Evolutionary conservation across 441 rosid genomes (phyloP), one percentile per base, ranked within the genome.

Genomic region (Erysimum pusillum): DNA sequence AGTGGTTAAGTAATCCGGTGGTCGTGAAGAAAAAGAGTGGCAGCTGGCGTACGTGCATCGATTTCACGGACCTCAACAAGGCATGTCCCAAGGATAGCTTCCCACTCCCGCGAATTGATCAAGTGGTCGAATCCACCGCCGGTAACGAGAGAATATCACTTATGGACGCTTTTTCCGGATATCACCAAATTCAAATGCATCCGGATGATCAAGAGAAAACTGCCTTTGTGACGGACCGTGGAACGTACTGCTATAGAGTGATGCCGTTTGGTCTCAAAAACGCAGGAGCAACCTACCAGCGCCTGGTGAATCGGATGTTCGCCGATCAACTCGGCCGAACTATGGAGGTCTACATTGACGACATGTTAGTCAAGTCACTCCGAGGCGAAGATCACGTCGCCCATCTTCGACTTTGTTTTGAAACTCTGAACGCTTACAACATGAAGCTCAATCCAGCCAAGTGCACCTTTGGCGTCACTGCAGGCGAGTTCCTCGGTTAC

Each of bases 381-480:
- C 4, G 2, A 42, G 6, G n/a, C 6, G 2, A 4, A 2, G 46
- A 42, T 9, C n/a, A 42, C 6, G 3, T 11, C n/a, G 0, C n/a
- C 0, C 46, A 42, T 2, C 1, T 42, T 0, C 1, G n/a, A 3
- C n/a, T 3, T 0, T 42, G n/a, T 4, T 42, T 42, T 2, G 5
- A 3, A 1, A 4, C 5, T 0, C 5, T 42, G 1, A 42, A 42
- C 14, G 3, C 3, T 0, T 42, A 42, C 5, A 12, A 12, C 46
- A 42, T 12, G 46, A 42, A 42, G 6, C n/a, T 42, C 1, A 42
- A 42, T 5, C 46, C 6, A 0, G 6, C 46, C 0, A 42, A 42
- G 5, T 42, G 46, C 0, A 12, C 46, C 6, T 42, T 42, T 1
- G 46, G 6, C 2, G 46, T 42, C 0, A 42, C 14, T 6, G 12